Evolutionary conservation across 139 green algal genomes (phyloP).

Genomic region (Volvox africanus): DNA sequence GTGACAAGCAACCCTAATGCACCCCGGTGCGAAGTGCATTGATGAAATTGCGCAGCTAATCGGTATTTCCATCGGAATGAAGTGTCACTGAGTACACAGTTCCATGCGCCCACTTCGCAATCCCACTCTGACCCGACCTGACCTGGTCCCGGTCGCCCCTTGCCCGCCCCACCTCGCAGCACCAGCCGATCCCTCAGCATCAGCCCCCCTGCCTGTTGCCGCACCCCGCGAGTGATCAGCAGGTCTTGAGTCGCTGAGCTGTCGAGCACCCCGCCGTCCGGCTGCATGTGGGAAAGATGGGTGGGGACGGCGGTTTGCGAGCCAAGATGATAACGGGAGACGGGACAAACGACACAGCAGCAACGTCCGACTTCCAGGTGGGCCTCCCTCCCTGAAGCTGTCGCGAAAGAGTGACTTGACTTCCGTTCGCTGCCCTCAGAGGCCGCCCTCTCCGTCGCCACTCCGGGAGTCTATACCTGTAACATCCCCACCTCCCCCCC

Average conservation of each 20-base stretch:
- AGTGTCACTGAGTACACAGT: too few relatives aligned
- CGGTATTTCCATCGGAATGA: too few relatives aligned
- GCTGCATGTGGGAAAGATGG: conserved; percentile 36
- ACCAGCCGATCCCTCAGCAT: conserved; percentile 43
- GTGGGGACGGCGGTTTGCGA: too few relatives aligned
- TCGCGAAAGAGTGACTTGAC: too few relatives aligned
- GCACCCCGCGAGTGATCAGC: conserved; percentile 22
- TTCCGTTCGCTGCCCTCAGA: neutral
- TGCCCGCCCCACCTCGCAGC: conserved; percentile 37
- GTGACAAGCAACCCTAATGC: too few relatives aligned
- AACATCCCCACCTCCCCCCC: conserved; percentile 14
- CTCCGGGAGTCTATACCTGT: conserved; percentile 17
- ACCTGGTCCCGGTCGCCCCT: too few relatives aligned
- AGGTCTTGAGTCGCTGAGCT: neutral
- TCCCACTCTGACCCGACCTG: too few relatives aligned
- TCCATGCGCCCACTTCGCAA: too few relatives aligned
- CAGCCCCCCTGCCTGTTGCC: conserved; percentile 38
- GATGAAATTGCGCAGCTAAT: neutral
- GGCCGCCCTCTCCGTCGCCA: neutral
- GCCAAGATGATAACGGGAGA: too few relatives aligned
- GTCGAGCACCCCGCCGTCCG: conserved; percentile 54
- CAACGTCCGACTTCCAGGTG: too few relatives aligned
- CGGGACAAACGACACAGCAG: too few relatives aligned
- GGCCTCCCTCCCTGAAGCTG: too few relatives aligned
- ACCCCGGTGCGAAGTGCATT: neutral